Base-by-base conservation (phyloP, 352 stramenopile genomes). In the Nothophytophthora sp. region DNA sequence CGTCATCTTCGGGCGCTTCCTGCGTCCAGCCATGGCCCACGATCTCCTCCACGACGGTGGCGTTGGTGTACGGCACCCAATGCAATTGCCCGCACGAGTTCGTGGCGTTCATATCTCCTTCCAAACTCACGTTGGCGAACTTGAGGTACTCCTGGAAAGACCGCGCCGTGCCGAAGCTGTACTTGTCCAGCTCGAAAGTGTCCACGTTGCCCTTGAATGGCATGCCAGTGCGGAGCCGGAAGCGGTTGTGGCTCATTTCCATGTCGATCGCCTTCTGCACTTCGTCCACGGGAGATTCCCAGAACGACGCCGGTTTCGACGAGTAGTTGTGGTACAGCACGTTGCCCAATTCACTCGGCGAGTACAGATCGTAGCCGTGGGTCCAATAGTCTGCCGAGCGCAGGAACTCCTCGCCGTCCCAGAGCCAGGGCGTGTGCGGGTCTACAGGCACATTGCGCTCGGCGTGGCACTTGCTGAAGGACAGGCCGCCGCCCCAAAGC, bases 391-490 rank as follows among this genome's bases (percentile, higher is more conserved):
- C 66, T 18, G 71, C 75, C 25, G 71, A 62, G 11, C 74, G 68
- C 50, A 86, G 27, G 37, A 86, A 86, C 34, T 84, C 75, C 44
- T 84, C 72, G 16, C 72, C 72, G 35, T 86, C 74, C 47, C 80
- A 86, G 41, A 86, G 76, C 71, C 74, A 86, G 11, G 86, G 67
- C 24, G 76, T 89, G 54, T 89, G 78, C 16, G 76, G 71, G 42
- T 91, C 81, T 24, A 91, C 67, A 3, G 54, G 69, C 24, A 85
- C 78, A 11, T 78, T 80, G 4, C 64, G 66, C 64, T 91, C 81
- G 4, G 81, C 78, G 55, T 91, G 81, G 50, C 81, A 91, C 55
- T 91, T 91, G 59, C 71, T 73, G 53, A 91, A 91, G 25, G 73
- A 88, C 10, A 91, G 70, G 3, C 81, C 81, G 1, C 75, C 81